A percentile compares a stretch with the other conserved stretches of the same genome.
These are phyloP conservation scores for Alisma plantagoaquatica DNA, from an alignment of 106 monocot species.

Conservation along the genomic window DNA sequence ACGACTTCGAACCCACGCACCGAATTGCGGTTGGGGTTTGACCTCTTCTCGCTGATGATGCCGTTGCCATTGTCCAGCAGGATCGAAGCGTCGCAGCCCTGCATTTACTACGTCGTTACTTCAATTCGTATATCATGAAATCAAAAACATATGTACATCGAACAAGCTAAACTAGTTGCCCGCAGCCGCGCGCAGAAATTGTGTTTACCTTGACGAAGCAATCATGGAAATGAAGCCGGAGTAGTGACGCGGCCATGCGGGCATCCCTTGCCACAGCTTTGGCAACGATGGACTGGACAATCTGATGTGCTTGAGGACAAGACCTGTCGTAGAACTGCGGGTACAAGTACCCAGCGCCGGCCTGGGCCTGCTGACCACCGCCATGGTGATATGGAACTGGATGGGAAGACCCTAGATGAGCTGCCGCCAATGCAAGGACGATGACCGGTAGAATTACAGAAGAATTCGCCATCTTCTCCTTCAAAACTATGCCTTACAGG, in stretches of 20 bases:
- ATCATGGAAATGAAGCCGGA: conserved; percentile 75
- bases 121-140: background rate
- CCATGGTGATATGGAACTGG: too few relatives aligned
- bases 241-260: conserved; percentile 63
- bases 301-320: conserved; percentile 42
- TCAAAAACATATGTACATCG: background rate
- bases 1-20: conserved; percentile 42
- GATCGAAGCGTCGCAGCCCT: conserved; percentile 49
- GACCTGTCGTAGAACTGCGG: conserved; percentile 56
- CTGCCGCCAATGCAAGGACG: background rate
- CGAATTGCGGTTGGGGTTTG: conserved; percentile 41
- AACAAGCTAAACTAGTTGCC: background rate
- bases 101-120: background rate
- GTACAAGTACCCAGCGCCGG: conserved; percentile 27
- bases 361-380: too few relatives aligned
- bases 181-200: too few relatives aligned
- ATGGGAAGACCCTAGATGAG: background rate
- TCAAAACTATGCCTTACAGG: too few relatives aligned
- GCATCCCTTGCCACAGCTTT: conserved; percentile 43
- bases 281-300: conserved; percentile 36
- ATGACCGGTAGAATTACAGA: background rate
- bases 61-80: conserved; percentile 33
- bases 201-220: conserved; percentile 81
- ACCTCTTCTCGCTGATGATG: conserved; percentile 45
- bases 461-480: too few relatives aligned